Conservation (phyloP, 2,329 filamentous ascomycete species). For the Colletotrichum sp. region DNA sequence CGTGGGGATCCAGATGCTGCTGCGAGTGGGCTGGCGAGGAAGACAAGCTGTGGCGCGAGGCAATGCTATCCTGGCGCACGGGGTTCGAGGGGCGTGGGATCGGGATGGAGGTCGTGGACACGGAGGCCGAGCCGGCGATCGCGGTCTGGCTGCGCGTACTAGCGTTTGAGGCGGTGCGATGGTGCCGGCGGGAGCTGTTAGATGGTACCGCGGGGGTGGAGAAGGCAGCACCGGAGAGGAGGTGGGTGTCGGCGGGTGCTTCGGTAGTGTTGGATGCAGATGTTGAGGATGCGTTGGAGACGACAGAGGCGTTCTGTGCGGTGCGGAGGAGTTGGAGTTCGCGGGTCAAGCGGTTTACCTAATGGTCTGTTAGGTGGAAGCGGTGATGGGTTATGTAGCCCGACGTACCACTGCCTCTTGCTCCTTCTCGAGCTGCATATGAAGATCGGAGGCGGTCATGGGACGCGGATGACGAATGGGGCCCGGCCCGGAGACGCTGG, state of each 20-base stretch:
- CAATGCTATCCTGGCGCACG: conserved; percentile 58
- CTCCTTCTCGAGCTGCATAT: conserved; percentile 90
- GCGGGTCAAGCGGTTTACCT: conserved; percentile 92
- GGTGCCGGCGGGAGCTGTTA: conserved; percentile 55
- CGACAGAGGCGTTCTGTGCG: conserved; percentile 69
- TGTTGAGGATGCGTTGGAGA: conserved; percentile 68
- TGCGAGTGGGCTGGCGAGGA: conserved; percentile 48
- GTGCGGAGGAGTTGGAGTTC: conserved; percentile 85
- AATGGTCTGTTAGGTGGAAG: neutral
- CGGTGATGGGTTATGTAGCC: neutral
- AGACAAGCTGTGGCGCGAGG: conserved; percentile 57
- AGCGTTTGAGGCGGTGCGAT: conserved; percentile 63
- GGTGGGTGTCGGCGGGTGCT: conserved; percentile 51
- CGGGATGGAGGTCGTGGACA: conserved; percentile 46
- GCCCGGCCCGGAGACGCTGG: conserved; percentile 62
- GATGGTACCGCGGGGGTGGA: conserved; percentile 62
- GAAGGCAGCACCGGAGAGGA: conserved; percentile 63
- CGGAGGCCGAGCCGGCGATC: conserved; percentile 40
- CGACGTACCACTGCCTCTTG: conserved; percentile 85
- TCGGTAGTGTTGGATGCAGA: conserved; percentile 58
- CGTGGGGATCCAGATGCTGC: conserved; percentile 33
- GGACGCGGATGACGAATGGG: conserved; percentile 87
- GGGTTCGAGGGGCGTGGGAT: conserved; percentile 50
- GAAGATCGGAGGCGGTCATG: conserved; percentile 86
- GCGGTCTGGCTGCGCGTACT: conserved; percentile 57